Evolutionary conservation across 2,329 filamentous ascomycete species (phyloP), one percentile per base, ranked within the genome.

Genomic region (Karstenula rhodostoma): DNA sequence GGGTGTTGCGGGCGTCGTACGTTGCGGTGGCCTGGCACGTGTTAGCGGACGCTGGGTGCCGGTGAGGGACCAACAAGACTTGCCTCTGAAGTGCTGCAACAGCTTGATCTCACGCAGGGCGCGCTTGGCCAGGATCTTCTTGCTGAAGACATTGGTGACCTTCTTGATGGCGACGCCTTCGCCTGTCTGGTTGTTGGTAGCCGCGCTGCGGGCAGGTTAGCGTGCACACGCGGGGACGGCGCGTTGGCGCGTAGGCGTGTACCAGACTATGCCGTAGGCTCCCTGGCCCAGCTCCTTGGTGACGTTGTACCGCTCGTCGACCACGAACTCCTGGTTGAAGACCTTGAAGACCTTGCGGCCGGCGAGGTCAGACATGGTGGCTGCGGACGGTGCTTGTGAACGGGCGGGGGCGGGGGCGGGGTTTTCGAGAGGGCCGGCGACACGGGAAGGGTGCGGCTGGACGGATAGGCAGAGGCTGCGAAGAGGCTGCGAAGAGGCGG

Each of bases 91-190:
- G 81, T 99, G 95, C 83, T 98, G 94, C 67, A 99, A 86, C 70
- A 99, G 87, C 87, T 98, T 99, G 82, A 99, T 98, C 83, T 99
- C 95, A 80, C 95, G 89, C 84, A 99, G 82, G 52, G 95, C 95
- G 76, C 95, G 92, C 89, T 99, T 99, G 73, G 95, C 95, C 69
- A 99, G 86, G 71, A 99, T 99, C 88, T 98, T 98, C 84, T 99
- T 99, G 87, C 93, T 97, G 82, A 99, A 99, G 73, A 99, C 94
- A 91, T 99, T 99, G 84, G 95, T 99, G 78, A 99, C 93, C 83
- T 99, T 99, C 83, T 99, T 99, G 85, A 99, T 95, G 73, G 95
- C 95, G 65, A 99, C 94, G 43, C 94, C 94, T 78, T 99, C 95
- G 74, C 89, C 90, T 33, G 91, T 96, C 79, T 93, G 89, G 77